Conservation (phyloP, 1,284 basidiomycete genomes). For the Gomphus bonarii region DNA sequence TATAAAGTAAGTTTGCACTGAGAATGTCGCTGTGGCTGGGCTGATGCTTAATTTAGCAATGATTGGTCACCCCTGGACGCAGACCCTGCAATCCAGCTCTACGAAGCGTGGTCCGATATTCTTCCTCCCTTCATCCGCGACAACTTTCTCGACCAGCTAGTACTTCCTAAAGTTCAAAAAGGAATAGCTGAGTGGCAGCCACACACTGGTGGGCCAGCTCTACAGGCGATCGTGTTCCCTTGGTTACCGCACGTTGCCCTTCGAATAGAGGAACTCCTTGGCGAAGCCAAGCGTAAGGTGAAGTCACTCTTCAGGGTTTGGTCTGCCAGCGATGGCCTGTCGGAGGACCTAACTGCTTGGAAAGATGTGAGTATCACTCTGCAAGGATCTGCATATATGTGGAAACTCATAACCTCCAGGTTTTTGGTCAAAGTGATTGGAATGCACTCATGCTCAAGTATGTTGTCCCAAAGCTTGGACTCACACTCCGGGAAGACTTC, state of each 20-base stretch:
- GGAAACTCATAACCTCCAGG: conserved; percentile 25
- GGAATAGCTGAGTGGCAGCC: conserved; percentile 81
- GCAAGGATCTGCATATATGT: conserved; percentile 14
- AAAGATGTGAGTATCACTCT: conserved; percentile 52
- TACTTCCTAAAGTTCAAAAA: conserved; percentile 83
- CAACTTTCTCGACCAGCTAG: conserved; percentile 91
- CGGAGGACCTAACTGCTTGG: conserved; percentile 69
- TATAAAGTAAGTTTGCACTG: conserved; percentile 49
- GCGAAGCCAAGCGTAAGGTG: conserved; percentile 79
- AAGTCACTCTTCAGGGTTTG: conserved; percentile 73
- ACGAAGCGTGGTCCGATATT: conserved; percentile 82
- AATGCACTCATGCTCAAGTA: conserved; percentile 85
- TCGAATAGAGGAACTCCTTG: conserved; percentile 69
- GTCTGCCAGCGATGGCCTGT: conserved; percentile 66
- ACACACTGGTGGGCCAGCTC: conserved; percentile 41
- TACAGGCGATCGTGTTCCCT: conserved; percentile 86
- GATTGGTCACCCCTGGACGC: conserved; percentile 78
- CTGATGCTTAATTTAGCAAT: conserved; percentile 38
- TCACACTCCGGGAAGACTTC: conserved; percentile 74
- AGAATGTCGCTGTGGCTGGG: neutral
- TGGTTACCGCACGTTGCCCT: conserved; percentile 88
- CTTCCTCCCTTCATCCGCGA: conserved; percentile 88
- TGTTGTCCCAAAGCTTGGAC: conserved; percentile 81
- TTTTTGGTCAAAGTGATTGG: conserved; percentile 79
- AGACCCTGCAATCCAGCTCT: conserved; percentile 67